phyloP scores from a whole-genome alignment of 441 rosid species.

The Omphalea diandra region DNA sequence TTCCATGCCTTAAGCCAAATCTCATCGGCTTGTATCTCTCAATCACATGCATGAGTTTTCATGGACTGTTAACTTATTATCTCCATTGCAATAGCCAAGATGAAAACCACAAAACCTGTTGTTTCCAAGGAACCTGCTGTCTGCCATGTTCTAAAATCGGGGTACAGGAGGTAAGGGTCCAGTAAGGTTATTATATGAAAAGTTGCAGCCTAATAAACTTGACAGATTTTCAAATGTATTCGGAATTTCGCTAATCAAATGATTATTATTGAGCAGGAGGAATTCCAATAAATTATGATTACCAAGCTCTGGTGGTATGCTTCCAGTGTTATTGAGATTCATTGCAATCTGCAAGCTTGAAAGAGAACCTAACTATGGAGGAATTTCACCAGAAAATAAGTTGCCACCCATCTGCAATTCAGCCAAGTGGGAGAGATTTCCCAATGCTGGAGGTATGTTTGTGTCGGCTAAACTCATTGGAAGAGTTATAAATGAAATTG shows the following conservation, averaged over 20 bases:
- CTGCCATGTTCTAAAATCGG: conserved; percentile 71
- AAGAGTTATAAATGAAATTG: too few species aligned
- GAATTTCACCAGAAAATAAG: conserved; percentile 73
- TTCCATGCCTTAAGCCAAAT: not conserved
- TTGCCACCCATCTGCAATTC: conserved; percentile 98
- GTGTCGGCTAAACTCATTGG: too few species aligned
- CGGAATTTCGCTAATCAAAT: conserved; percentile 79
- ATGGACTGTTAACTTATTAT: not conserved
- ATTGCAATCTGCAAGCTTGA: conserved; percentile 92
- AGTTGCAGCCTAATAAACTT: conserved; percentile 88
- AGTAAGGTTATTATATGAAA: conserved; percentile 79
- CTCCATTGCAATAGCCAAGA: conserved; percentile 49
- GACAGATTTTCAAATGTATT: conserved; percentile 65
- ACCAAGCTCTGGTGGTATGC: conserved; percentile 76
- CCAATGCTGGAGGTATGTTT: conserved; percentile 66
- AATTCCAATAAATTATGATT: conserved; percentile 65
- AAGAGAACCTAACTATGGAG: conserved; percentile 68
- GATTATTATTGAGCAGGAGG: conserved; percentile 76
- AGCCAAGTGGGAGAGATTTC: conserved; percentile 81
- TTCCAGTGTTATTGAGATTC: conserved; percentile 79
- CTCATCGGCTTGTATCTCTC: not conserved
- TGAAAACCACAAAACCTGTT: conserved; percentile 84
- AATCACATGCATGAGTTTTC: not conserved
- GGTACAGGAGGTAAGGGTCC: conserved; percentile 66
- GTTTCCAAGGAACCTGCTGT: conserved; percentile 68